Conservation (phyloP, 1,284 basidiomycete genomes). For the Xerocomus nothofagi region DNA sequence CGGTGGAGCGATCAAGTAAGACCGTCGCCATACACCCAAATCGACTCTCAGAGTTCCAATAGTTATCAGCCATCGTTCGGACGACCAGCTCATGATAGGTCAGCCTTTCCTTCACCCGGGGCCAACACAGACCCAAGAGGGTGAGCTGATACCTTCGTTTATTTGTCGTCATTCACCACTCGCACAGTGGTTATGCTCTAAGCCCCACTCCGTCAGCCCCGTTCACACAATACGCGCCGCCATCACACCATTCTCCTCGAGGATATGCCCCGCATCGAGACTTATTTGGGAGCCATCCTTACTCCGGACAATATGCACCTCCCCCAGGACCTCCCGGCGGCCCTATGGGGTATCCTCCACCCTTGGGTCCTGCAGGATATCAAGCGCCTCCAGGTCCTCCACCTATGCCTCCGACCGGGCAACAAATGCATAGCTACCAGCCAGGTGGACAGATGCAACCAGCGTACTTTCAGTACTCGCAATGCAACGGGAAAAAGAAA, state of each 20-base stretch:
- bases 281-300: conserved; percentile 26
- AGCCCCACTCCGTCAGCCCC: conserved; percentile 9
- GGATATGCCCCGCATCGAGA: conserved; percentile 20
- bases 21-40: background rate
- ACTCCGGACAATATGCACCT: conserved; percentile 35
- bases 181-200: conserved; percentile 35
- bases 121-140: conserved; percentile 1
- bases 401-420: conserved; percentile 56
- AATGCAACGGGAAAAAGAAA: conserved; percentile 79
- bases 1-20: conserved; percentile 14
- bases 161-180: conserved; percentile 24
- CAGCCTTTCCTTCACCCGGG: background rate
- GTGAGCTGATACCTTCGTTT: conserved; percentile 11
- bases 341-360: conserved; percentile 9
- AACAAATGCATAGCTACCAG: conserved; percentile 72
- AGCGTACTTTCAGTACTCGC: conserved; percentile 80
- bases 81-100: background rate
- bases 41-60: conserved; percentile 1
- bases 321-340: conserved; percentile 42
- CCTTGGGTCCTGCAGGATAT: conserved; percentile 36
- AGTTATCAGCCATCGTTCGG: conserved; percentile 1
- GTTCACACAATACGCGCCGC: conserved; percentile 19
- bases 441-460: conserved; percentile 53
- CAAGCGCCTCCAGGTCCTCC: conserved; percentile 37
- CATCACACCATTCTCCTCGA: conserved; percentile 39